Percentiles rank a stretch among this genome's conserved stretches.
Evolutionary conservation across 2,329 filamentous ascomycete genomes (phyloP).

Genomic region (Colletotrichum sublineola): DNA sequence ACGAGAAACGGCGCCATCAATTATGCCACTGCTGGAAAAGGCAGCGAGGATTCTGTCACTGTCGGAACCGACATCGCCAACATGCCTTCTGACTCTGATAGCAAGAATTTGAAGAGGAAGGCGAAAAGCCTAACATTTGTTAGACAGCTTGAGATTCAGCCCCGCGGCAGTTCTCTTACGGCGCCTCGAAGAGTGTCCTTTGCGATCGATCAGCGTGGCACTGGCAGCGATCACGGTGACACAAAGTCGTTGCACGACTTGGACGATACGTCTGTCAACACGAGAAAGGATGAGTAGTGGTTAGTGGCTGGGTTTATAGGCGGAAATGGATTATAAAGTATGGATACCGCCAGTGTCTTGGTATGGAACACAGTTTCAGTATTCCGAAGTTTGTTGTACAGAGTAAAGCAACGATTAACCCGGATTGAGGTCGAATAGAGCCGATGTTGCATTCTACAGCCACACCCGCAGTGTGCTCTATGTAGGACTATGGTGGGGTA

Average conservation of each 20-base stretch:
- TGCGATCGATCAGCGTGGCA: not conserved
- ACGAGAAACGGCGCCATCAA: not conserved
- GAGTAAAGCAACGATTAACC: not conserved
- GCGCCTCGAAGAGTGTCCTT: not conserved
- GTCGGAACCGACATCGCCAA: not conserved
- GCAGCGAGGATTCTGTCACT: not conserved
- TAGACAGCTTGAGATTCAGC: not conserved
- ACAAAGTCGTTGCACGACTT: not conserved
- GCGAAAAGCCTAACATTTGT: constrained; percentile 15
- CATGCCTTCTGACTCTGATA: no score
- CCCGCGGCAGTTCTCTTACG: not conserved
- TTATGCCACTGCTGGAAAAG: not conserved
- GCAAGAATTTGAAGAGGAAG: not conserved
- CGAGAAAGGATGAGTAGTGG: not conserved
- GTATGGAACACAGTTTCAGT: not conserved
- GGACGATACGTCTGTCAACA: not conserved
- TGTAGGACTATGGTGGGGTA: constrained; percentile 1
- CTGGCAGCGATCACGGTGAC: not conserved
- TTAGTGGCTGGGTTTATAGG: not conserved
- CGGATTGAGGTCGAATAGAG: not conserved
- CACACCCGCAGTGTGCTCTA: constrained; percentile 9
- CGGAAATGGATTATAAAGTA: not conserved
- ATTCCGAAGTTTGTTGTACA: not conserved
- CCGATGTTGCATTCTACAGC: not conserved
- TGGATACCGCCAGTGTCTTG: not conserved